Evolutionary conservation across 2,329 filamentous ascomycete species (phyloP), one percentile per base, ranked within the genome.

Genomic region (Emmonsia crescens): DNA sequence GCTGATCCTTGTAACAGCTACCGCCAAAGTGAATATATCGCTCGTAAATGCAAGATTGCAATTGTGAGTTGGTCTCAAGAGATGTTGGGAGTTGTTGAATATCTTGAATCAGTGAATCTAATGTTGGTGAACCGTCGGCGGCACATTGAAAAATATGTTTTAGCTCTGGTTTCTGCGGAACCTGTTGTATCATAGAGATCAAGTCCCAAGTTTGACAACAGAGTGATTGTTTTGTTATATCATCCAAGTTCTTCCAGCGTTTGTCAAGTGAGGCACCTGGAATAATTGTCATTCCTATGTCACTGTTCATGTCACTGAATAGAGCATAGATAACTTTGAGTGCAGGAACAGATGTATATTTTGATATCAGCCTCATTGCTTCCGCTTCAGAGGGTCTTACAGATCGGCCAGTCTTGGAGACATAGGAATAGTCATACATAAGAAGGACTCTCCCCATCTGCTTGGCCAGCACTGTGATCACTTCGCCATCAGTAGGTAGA

Each of bases 31-130:
- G 63, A 27, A 65, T 9, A 62, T 70, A 70, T 29, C 66, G 65
- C 59, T 71, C 66, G 42, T 62, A 66, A 21, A 71, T 69, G 29
- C 67, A 65, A 54, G 52, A 56, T 36, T 64, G 66, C 14, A 70
- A n/a, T 6, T 70, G 66, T 2, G 58, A 63, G 56, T 69, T 65
- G 40, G 24, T 69, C 4, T 10, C 61, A 21, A 71, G 31, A 42
- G 66, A 65, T 59, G 40, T 49, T 46, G 63, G 60, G 29, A 33
- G 33, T 21, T 56, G 6, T 64, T 68, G 48, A 14, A 69, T 51
- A 66, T 69, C 69, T 27, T 68, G 62, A 19, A 69, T 57, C 29
- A 67, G 16, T 36, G 62, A 58, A 44, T 66, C 65, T 19, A 29
- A 60, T 51, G 68, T 63, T 52, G 33, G 61, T 52, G 67, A 66